These are phyloP conservation scores for Tulasnella calospora DNA, from an alignment of 768 basidiomycete species.

Conservation along the genomic window DNA sequence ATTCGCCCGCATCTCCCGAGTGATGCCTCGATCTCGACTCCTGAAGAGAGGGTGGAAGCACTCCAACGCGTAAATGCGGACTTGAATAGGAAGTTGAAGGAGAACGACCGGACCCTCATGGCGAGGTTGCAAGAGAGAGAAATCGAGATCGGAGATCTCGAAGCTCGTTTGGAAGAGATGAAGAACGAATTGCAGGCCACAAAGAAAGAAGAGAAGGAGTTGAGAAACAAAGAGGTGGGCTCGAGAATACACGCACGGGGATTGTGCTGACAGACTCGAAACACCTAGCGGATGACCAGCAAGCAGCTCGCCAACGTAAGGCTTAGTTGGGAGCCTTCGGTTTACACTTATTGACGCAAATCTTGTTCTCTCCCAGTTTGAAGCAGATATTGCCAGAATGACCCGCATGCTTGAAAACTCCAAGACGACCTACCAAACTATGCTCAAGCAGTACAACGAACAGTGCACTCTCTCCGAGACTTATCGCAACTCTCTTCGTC, in stretches of 20 bases:
- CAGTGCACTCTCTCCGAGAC: slow-evolving; percentile 80
- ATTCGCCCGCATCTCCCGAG: slow-evolving; percentile 1
- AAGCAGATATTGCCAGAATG: slow-evolving; percentile 73
- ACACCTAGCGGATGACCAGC: slow-evolving; percentile 39
- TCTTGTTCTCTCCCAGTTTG: slow-evolving; percentile 34
- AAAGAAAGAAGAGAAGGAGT: slow-evolving; percentile 89
- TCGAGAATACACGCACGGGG: slow-evolving; percentile 14
- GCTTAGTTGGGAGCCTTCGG: slow-evolving; percentile 51
- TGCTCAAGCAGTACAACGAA: slow-evolving; percentile 85
- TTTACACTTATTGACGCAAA: neutral
- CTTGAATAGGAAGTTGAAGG: slow-evolving; percentile 65
- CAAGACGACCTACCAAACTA: slow-evolving; percentile 62
- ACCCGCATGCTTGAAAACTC: slow-evolving; percentile 70
- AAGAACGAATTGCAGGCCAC: slow-evolving; percentile 69
- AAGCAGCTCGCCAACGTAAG: slow-evolving; percentile 46
- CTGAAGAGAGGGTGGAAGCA: slow-evolving; percentile 47
- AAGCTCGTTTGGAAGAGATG: slow-evolving; percentile 70
- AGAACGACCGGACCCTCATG: slow-evolving; percentile 65
- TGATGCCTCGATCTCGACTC: slow-evolving; percentile 14
- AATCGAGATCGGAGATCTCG: slow-evolving; percentile 74
- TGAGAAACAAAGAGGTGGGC: slow-evolving; percentile 76
- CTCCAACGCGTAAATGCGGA: slow-evolving; percentile 70
- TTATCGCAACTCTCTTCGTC: slow-evolving; percentile 66
- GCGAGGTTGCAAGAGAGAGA: slow-evolving; percentile 71
- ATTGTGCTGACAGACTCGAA: slow-evolving; percentile 31